These are phyloP conservation scores for Fusarium ramigenum DNA, from an alignment of 2,329 filamentous ascomycete species.

Conservation along the genomic window DNA sequence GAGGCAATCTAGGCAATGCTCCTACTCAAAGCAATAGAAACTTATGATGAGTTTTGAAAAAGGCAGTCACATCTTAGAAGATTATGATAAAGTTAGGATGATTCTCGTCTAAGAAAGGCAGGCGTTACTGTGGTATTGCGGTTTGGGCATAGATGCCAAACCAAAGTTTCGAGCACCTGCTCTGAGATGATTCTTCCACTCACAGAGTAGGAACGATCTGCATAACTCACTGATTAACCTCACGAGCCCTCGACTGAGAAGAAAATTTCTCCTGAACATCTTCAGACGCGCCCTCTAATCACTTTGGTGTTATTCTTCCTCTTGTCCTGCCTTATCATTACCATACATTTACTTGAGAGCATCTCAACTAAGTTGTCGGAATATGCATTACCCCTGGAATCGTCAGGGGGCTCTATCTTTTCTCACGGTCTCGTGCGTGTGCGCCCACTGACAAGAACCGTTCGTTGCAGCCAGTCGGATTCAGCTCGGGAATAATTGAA, in stretches of 20 bases:
- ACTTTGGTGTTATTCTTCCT: background rate
- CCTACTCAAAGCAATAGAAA: background rate
- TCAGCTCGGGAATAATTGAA: conserved; percentile 35
- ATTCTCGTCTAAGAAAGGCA: background rate
- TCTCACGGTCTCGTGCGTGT: conserved; percentile 21
- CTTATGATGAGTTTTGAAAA: background rate
- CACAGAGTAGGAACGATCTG: background rate
- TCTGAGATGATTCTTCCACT: background rate
- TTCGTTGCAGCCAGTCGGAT: conserved; percentile 21
- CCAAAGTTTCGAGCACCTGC: background rate
- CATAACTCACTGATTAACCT: background rate
- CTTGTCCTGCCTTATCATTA: conserved; percentile 25
- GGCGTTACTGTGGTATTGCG: background rate
- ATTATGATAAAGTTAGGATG: background rate
- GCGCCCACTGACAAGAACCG: conserved; percentile 26
- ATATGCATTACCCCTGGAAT: conserved; percentile 27
- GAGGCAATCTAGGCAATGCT: too few species aligned
- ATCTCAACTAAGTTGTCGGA: conserved; percentile 18
- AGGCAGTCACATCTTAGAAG: background rate
- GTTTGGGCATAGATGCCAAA: background rate
- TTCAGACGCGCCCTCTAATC: background rate
- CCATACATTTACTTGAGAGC: conserved; percentile 29
- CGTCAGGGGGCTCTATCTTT: conserved; percentile 15
- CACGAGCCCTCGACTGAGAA: background rate
- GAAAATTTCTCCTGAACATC: background rate